A percentile compares a stretch with the other conserved stretches of the same genome.
These are phyloP conservation scores for Punctularia strigosozonata DNA, from an alignment of 768 basidiomycete species.

Conservation along the genomic window DNA sequence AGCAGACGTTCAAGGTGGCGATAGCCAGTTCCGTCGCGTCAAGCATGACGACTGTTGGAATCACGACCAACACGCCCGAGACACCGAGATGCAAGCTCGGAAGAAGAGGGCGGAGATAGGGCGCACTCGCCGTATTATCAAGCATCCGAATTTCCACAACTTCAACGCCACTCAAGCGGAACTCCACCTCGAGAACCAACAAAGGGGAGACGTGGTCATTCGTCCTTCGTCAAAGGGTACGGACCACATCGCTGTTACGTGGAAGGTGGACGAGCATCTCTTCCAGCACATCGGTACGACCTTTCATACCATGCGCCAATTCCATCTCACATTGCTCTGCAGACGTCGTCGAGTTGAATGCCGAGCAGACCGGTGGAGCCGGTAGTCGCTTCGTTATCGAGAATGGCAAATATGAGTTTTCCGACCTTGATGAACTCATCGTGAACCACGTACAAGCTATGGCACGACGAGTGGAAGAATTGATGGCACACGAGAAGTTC, in stretches of 20 bases:
- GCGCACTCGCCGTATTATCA: slow-evolving; percentile 74
- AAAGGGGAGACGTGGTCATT: slow-evolving; percentile 93
- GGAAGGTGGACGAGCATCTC: slow-evolving; percentile 95
- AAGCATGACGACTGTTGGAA: slow-evolving; percentile 57
- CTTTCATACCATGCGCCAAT: too few relatives aligned
- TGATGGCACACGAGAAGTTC: slow-evolving; percentile 94
- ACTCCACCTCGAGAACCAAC: slow-evolving; percentile 76
- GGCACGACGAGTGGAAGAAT: slow-evolving; percentile 84
- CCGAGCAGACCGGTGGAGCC: slow-evolving; percentile 57
- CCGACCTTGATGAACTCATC: slow-evolving; percentile 92
- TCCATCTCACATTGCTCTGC: slow-evolving; percentile 2
- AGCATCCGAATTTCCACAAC: slow-evolving; percentile 97
- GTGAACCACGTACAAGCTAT: slow-evolving; percentile 95
- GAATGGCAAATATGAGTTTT: slow-evolving; percentile 67
- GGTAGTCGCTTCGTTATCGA: slow-evolving; percentile 65
- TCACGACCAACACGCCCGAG: slow-evolving; percentile 46
- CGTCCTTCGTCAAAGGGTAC: slow-evolving; percentile 90
- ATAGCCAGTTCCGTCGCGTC: slow-evolving; percentile 48
- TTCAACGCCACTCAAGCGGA: slow-evolving; percentile 88
- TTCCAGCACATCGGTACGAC: slow-evolving; percentile 90
- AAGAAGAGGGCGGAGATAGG: slow-evolving; percentile 83
- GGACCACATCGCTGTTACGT: slow-evolving; percentile 92
- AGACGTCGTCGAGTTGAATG: slow-evolving; percentile 80
- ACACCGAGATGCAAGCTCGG: slow-evolving; percentile 60
- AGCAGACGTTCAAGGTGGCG: slow-evolving; percentile 48